phyloP scores from a whole-genome alignment of 768 basidiomycete species.

The Stropharia rugosoannulata region DNA sequence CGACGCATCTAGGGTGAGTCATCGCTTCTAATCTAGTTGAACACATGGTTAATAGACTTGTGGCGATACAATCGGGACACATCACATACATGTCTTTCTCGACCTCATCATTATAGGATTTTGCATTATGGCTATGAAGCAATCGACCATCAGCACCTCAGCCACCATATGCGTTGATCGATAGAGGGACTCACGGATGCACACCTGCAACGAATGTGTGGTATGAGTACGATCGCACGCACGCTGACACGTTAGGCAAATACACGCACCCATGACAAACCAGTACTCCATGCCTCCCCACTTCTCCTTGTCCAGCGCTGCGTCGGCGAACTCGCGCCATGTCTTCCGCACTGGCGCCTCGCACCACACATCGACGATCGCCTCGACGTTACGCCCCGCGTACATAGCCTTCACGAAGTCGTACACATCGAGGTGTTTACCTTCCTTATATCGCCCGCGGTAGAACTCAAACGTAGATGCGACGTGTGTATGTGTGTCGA shows the following conservation, averaged over 20 bases:
- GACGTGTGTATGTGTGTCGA: constrained; percentile 89
- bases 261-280: constrained; percentile 73
- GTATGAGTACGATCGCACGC: constrained; percentile 1
- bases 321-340: constrained; percentile 77
- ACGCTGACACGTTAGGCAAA: not conserved
- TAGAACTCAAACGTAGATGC: constrained; percentile 70
- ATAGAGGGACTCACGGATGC: constrained; percentile 55
- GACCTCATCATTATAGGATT: constrained; percentile 61
- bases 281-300: constrained; percentile 79
- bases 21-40: constrained; percentile 66
- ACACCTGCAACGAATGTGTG: constrained; percentile 45
- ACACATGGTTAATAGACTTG: not conserved
- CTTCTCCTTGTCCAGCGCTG: constrained; percentile 53
- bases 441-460: constrained; percentile 56
- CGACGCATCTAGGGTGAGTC: constrained; percentile 78
- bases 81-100: constrained; percentile 64
- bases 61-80: not conserved
- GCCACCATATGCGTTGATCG: not conserved
- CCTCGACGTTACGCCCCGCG: constrained; percentile 51
- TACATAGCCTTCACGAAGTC: constrained; percentile 71
- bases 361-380: constrained; percentile 88
- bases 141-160: not conserved
- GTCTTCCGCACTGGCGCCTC: constrained; percentile 65
- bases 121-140: constrained; percentile 65
- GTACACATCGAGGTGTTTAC: constrained; percentile 52